These are phyloP conservation scores for Sequoia sempervirens DNA, from an alignment of 75 land plant species.

Conservation along the genomic window DNA sequence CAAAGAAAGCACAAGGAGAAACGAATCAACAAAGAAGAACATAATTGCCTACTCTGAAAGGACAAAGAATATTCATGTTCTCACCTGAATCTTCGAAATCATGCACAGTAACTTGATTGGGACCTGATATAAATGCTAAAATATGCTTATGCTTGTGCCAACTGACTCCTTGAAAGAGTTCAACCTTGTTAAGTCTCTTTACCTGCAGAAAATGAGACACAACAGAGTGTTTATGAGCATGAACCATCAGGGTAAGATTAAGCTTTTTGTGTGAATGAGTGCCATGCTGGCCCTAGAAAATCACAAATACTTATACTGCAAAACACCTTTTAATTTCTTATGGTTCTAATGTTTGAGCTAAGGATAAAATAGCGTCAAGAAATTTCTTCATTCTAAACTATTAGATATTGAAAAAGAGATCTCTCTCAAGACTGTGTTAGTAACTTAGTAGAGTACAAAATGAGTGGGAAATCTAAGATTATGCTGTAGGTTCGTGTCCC, in stretches of 20 bases:
- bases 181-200: conserved; percentile 33
- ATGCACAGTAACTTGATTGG: conserved; percentile 68
- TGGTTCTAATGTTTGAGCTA: conserved; percentile 2
- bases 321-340: neutral
- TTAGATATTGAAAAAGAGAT: neutral
- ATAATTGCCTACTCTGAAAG: neutral
- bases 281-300: neutral
- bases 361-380: neutral
- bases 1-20: neutral
- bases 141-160: conserved; percentile 90
- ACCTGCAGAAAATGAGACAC: conserved; percentile 31
- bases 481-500: neutral
- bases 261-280: neutral
- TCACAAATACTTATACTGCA: neutral
- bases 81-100: conserved; percentile 92
- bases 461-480: neutral
- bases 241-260: neutral
- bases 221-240: neutral
- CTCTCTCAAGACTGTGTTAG: neutral
- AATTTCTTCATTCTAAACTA: neutral
- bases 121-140: conserved; percentile 80
- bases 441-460: neutral
- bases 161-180: conserved; percentile 60
- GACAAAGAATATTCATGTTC: neutral
- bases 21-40: neutral